Evolutionary conservation across 2,329 filamentous ascomycete species (phyloP), one percentile per base, ranked within the genome.

Genomic region (Botrytis fragariae): DNA sequence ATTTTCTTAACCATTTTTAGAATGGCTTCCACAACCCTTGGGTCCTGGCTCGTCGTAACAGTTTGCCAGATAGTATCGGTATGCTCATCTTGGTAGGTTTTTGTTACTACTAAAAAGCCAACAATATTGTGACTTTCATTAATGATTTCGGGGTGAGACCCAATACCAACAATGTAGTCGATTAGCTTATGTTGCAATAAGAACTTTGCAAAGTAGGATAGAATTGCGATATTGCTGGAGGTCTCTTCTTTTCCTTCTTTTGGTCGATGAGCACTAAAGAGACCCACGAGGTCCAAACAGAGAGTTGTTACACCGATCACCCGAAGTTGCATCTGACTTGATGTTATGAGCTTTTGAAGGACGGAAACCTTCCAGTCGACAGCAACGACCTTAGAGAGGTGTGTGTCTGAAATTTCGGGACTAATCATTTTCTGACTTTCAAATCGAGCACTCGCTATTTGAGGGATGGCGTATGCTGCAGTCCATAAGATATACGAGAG

Each of bases 91-190:
- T 87, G 89, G 82, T 95, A 97, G 22, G 89, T 91, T 71, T 87
- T 86, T 0, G 93, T 96, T 22, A 96, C 92, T 35, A 94, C 88
- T 69, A 98, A 85, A 79, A 98, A 98, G 0, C 93, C 93, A 65
- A 98, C 86, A 71, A 98, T 92, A 76, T 97, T 97, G 59, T 88
- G 87, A 79, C 93, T 93, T 77, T 94, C 90, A 51, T 88, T 86
- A 32, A 97, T 96, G 71, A 98, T 89, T 79, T 97, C 94, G 1
- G 95, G 94, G 79, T 98, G 96, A 45, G 95, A 98, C 72, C 94
- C 94, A 22, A 95, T 90, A 2, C 95, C 93, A 69, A 98, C 88
- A 63, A 99, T 90, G 82, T 98, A 98, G 74, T 94, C 90, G 37
- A 97, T 88, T 39, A 98, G 85, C 71, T 90, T 90, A 57, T 92